phyloP scores from a whole-genome alignment of 805 yeast genomes.

The Schwanniomyces polymorphus region DNA sequence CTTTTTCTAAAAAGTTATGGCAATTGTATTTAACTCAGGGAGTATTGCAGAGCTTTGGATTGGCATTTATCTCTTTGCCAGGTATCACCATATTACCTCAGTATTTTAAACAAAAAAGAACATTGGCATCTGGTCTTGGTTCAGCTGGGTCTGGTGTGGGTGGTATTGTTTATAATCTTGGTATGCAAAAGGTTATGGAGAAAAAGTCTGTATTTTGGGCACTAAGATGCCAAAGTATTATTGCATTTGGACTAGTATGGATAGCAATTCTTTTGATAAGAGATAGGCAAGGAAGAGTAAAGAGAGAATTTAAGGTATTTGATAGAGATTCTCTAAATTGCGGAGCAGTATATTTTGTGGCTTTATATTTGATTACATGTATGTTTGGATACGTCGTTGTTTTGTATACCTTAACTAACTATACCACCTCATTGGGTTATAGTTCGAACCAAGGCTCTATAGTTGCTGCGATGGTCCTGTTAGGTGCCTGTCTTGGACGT shows the following conservation, averaged over 20 bases:
- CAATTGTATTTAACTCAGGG: constrained; percentile 71
- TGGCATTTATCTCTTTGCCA: constrained; percentile 59
- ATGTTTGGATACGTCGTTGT: constrained; percentile 62
- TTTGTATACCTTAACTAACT: constrained; percentile 59
- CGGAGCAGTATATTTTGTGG: constrained; percentile 43
- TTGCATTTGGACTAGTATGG: constrained; percentile 26
- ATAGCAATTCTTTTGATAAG: constrained; percentile 18
- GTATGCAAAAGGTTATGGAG: constrained; percentile 45
- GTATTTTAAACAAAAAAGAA: constrained; percentile 67
- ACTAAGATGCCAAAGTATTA: constrained; percentile 46
- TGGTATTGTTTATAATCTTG: constrained; percentile 50
- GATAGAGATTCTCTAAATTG: constrained; percentile 40
- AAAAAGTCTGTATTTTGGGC: constrained; percentile 47
- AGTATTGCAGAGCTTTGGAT: constrained; percentile 56
- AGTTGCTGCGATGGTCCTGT: constrained; percentile 59
- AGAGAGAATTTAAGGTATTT: constrained; percentile 28
- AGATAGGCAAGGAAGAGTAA: constrained; percentile 15
- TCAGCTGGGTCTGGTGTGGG: constrained; percentile 56
- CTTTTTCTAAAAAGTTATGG: constrained; percentile 61
- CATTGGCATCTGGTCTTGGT: constrained; percentile 48
- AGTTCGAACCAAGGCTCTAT: constrained; percentile 53
- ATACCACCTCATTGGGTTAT: constrained; percentile 61
- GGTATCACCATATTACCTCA: constrained; percentile 62
- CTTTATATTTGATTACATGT: constrained; percentile 45
- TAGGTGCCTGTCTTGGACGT: constrained; percentile 56